Evolutionary conservation across 768 basidiomycete genomes (phyloP).

Genomic region (Auriscalpium vulgare): DNA sequence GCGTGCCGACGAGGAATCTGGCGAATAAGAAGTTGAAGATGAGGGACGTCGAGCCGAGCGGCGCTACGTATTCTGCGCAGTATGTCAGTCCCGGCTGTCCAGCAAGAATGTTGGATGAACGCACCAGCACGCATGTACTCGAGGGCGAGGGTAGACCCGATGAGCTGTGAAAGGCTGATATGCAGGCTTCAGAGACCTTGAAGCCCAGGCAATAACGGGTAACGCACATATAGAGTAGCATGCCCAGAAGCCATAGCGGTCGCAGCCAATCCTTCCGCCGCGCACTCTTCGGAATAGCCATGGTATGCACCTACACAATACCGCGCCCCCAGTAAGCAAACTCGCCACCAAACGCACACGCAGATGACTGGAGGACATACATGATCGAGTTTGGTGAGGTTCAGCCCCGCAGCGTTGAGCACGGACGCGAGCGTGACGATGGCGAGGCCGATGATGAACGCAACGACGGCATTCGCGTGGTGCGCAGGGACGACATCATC

Average conservation of each 20-base stretch:
- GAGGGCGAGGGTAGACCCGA: constrained; percentile 80
- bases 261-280: constrained; percentile 73
- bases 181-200: constrained; percentile 2
- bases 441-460: constrained; percentile 78
- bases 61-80: constrained; percentile 83
- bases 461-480: constrained; percentile 49
- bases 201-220: neutral
- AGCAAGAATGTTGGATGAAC: constrained; percentile 14
- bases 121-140: constrained; percentile 82
- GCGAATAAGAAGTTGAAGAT: constrained; percentile 97
- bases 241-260: constrained; percentile 86
- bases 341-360: no score
- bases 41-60: constrained; percentile 86
- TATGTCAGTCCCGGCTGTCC: constrained; percentile 8
- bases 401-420: constrained; percentile 89
- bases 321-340: neutral
- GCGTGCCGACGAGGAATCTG: constrained; percentile 77
- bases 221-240: constrained; percentile 86
- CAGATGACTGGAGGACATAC: constrained; percentile 30
- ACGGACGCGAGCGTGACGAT: constrained; percentile 81
- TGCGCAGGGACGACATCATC: constrained; percentile 24
- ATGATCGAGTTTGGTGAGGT: constrained; percentile 92
- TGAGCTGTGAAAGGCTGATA: constrained; percentile 68
- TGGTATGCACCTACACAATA: constrained; percentile 53
- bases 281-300: constrained; percentile 64